Evolutionary conservation across 495 filamentous ascomycete genomes (phyloP).

Genomic region (Penicillium simplicissimum): DNA sequence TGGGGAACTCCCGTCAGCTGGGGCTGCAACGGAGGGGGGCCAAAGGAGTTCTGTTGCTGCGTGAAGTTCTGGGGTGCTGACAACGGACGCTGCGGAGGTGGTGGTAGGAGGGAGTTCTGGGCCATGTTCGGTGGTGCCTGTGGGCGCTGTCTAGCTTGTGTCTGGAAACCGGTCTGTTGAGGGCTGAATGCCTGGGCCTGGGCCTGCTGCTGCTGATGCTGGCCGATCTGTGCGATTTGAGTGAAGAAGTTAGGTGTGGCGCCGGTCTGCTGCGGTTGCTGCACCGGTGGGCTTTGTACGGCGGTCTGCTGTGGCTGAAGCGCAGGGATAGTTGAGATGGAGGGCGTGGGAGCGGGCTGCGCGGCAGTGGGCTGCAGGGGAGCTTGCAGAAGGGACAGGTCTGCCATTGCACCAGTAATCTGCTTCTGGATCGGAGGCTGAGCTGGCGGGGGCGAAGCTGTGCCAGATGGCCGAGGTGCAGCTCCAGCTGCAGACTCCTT

Average conservation of each 20-base stretch:
- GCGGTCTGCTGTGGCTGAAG: constrained; percentile 51
- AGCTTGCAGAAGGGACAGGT: constrained; percentile 72
- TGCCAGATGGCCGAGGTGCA: constrained; percentile 31
- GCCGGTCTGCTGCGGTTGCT: constrained; percentile 54
- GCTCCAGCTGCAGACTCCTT: constrained; percentile 50
- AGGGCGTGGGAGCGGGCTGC: constrained; percentile 42
- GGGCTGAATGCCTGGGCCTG: constrained; percentile 37
- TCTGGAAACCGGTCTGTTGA: constrained; percentile 51
- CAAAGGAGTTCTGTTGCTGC: constrained; percentile 71
- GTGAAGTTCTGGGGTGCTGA: constrained; percentile 83
- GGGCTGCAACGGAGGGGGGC: constrained; percentile 73
- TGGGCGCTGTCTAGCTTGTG: constrained; percentile 68
- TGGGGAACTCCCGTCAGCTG: constrained; percentile 76
- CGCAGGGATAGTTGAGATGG: constrained; percentile 28
- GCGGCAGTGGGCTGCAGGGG: constrained; percentile 74
- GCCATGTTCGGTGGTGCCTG: constrained; percentile 64
- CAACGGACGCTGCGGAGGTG: constrained; percentile 79
- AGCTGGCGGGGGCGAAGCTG: constrained; percentile 41
- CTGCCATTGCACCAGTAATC: constrained; percentile 72
- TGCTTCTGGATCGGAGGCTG: constrained; percentile 48
- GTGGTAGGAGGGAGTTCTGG: constrained; percentile 70
- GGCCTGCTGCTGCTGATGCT: constrained; percentile 11
- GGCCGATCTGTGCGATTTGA: constrained; percentile 46
- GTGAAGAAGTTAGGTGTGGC: constrained; percentile 54
- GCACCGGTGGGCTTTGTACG: constrained; percentile 48